These are phyloP conservation scores for Corrigiola litoralis DNA, from an alignment of 179 eudicot genomes.

Conservation along the genomic window DNA sequence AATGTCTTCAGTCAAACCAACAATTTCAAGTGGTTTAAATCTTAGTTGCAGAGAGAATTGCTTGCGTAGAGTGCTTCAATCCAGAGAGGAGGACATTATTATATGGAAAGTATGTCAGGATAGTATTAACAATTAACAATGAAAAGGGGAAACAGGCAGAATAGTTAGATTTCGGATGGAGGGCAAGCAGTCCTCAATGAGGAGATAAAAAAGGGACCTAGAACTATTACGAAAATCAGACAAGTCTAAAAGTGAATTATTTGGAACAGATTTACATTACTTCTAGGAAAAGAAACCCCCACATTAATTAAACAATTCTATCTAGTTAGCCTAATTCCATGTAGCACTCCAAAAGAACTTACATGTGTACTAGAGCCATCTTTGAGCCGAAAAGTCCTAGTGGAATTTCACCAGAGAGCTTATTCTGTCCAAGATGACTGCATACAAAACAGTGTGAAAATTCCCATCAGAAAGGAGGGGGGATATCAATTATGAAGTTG, in stretches of 20 bases:
- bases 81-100: no score
- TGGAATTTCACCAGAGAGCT: conserved; percentile 44
- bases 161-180: no score
- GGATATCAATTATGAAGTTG: background rate
- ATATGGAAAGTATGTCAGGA: no score
- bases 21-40: no score
- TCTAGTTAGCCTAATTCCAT: background rate
- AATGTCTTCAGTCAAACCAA: no score
- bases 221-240: no score
- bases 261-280: background rate
- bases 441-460: conserved; percentile 8
- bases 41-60: no score
- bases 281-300: background rate
- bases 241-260: background rate
- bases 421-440: conserved; percentile 63
- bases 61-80: no score
- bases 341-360: conserved; percentile 30
- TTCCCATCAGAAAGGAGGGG: background rate
- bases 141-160: no score
- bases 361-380: conserved; percentile 56
- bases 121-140: no score
- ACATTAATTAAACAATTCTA: background rate
- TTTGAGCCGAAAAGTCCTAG: conserved; percentile 40
- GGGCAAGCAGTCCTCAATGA: no score
- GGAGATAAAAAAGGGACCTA: no score